Evolutionary conservation across 1,284 basidiomycete species (phyloP).

Genomic region (Psilocybe mexicana): DNA sequence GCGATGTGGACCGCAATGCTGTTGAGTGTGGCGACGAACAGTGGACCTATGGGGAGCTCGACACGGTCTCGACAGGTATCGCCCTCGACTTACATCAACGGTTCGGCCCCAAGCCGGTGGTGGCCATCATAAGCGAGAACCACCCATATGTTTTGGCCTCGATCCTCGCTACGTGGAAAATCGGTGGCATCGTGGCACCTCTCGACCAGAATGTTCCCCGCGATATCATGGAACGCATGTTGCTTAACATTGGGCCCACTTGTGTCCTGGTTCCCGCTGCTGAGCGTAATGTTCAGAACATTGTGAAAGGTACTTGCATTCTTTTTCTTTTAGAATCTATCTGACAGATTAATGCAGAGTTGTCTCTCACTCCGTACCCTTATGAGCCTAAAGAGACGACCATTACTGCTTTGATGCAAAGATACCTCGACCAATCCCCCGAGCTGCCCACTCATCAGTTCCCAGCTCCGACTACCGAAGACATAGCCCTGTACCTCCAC

Average conservation of each 20-base stretch:
- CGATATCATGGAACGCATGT: slow-evolving; percentile 33
- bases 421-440: slow-evolving; percentile 25
- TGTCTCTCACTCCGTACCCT: slow-evolving; percentile 18
- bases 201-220: slow-evolving; percentile 34
- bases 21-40: slow-evolving; percentile 30
- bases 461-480: slow-evolving; percentile 20
- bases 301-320: slow-evolving; percentile 24
- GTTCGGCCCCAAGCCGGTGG: slow-evolving; percentile 27
- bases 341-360: slow-evolving; percentile 15
- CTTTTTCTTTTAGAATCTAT: neutral
- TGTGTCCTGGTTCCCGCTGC: slow-evolving; percentile 28
- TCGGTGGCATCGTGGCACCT: slow-evolving; percentile 33
- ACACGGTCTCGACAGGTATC: slow-evolving; percentile 31
- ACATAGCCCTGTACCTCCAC: slow-evolving; percentile 31
- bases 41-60: slow-evolving; percentile 34
- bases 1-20: slow-evolving; percentile 20
- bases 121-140: slow-evolving; percentile 36
- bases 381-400: slow-evolving; percentile 29
- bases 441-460: slow-evolving; percentile 17
- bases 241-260: slow-evolving; percentile 30
- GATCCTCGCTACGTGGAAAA: slow-evolving; percentile 35
- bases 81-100: slow-evolving; percentile 25
- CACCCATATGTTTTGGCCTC: slow-evolving; percentile 33
- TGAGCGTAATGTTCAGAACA: slow-evolving; percentile 23
- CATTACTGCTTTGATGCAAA: slow-evolving; percentile 30